Evolutionary conservation across 1,284 basidiomycete genomes (phyloP), one percentile per base, ranked within the genome.

Genomic region (Papiliotrema nemorosa): DNA sequence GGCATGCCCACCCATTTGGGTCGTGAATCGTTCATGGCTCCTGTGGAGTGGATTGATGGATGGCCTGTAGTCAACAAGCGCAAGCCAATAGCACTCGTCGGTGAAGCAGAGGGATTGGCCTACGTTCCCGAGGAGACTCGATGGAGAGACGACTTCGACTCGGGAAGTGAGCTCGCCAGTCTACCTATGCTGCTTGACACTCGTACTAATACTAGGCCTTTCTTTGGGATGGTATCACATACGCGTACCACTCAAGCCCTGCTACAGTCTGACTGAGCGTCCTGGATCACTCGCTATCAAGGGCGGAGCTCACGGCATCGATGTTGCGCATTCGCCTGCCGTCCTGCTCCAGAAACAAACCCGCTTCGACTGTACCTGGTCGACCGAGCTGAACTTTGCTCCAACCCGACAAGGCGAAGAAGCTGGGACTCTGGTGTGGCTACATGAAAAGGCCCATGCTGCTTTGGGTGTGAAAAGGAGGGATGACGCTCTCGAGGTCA

Each of bases 61-160:
- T 62, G 60, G 60, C 60, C 60, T 5, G 44, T 59, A 10, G 53
- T 62, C 34, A 62, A 62, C 40, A 26, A 50, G 10, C 24, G 49
- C n/a, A 45, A 55, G 35, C 52, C 48, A 27, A 57, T 59, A 10
- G 53, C 52, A 35, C 45, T 57, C 13, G 41, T 44, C 20, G 52
- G 54, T 10, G 42, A 49, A 14, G 50, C 46, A 5, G 25, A 43
- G 20, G 50, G 45, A 12, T 31, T 57, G 27, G 39, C 47, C 1
- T 35, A 36, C 16, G 25, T 52, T 9, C 51, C 45, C 5, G 47
- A 52, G 40, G 18, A 14, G 18, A 16, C 25, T 13, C 24, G 13
- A 3, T 55, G 53, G 58, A 42, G 35, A n/a, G 53, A 53, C 33
- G 51, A 57, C 25, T 60, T 60, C 39, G 35, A 26, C 13, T 21